Evolutionary conservation across 176 grass and related monocot species (phyloP).

Genomic region (Bolboschoenus planiculmis): DNA sequence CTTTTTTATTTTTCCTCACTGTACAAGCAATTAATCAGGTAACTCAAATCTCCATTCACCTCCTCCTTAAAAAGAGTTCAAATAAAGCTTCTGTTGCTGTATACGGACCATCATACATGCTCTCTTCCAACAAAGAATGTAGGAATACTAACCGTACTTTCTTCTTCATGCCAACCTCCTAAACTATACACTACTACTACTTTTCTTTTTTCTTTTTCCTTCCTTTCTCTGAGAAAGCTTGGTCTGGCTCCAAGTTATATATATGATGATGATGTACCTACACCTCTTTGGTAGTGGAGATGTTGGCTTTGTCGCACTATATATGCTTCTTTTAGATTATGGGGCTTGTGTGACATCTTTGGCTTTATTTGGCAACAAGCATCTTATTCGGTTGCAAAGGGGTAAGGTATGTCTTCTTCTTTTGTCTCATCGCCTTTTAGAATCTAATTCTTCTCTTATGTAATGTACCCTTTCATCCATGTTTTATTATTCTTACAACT

Average conservation of each 20-base stretch:
- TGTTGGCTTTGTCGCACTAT: slow-evolving; percentile 6
- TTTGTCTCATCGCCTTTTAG: background rate
- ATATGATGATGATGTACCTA: no score
- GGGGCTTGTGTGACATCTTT: slow-evolving; percentile 14
- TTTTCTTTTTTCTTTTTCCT: background rate
- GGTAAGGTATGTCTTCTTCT: slow-evolving; percentile 16
- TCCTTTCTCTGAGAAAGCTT: slow-evolving; percentile 17
- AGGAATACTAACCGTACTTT: slow-evolving; percentile 14
- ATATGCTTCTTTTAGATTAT: slow-evolving; percentile 9
- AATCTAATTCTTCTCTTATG: background rate
- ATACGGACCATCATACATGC: background rate
- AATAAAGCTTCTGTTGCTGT: background rate
- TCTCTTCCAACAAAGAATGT: slow-evolving; percentile 3
- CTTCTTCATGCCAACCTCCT: slow-evolving; percentile 16
- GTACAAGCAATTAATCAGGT: slow-evolving; percentile 12
- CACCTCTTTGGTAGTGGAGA: background rate
- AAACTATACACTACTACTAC: slow-evolving; percentile 1
- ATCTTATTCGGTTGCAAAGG: slow-evolving; percentile 5
- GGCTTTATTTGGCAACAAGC: slow-evolving; percentile 14
- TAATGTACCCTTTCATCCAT: background rate
- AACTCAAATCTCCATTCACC: background rate
- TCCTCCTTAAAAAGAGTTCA: background rate
- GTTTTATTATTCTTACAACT: background rate
- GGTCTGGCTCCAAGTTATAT: background rate
- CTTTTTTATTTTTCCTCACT: slow-evolving; percentile 22